These are phyloP conservation scores for Thielaviopsis musarum DNA, from an alignment of 2,329 filamentous ascomycete species.

Conservation along the genomic window DNA sequence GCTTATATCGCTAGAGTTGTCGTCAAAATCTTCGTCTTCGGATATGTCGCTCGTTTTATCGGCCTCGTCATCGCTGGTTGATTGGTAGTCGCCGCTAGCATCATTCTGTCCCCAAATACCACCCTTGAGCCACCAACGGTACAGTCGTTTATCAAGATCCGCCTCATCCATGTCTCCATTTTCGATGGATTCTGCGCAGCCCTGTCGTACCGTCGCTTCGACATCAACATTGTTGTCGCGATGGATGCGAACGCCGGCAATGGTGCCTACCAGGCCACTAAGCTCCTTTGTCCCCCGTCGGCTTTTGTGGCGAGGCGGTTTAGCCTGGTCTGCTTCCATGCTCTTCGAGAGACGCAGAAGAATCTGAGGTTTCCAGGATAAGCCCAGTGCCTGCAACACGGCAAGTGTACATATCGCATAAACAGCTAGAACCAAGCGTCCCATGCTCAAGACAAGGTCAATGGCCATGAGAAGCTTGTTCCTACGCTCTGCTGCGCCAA, in stretches of 20 bases:
- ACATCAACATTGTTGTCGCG: conserved; percentile 54
- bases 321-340: conserved; percentile 4
- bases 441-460: conserved; percentile 63
- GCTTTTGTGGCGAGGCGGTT: conserved; percentile 20
- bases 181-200: conserved; percentile 25
- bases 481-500: conserved; percentile 64
- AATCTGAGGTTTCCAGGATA: conserved; percentile 23
- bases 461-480: conserved; percentile 61
- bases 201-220: conserved; percentile 57
- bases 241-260: conserved; percentile 8
- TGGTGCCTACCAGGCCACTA: background rate
- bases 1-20: background rate
- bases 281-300: background rate
- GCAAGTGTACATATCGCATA: conserved; percentile 30
- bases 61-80: conserved; percentile 34
- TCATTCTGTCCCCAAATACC: conserved; percentile 77
- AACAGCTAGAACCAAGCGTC: conserved; percentile 43
- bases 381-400: background rate
- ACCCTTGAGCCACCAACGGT: conserved; percentile 68
- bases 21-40: conserved; percentile 10
- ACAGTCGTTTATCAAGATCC: conserved; percentile 56
- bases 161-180: conserved; percentile 35
- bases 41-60: conserved; percentile 75
- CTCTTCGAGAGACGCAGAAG: conserved; percentile 28
- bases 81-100: conserved; percentile 60